Percentiles rank a stretch among this genome's conserved stretches.
These are phyloP conservation scores for Gymnopus androsaceus DNA, from an alignment of 1,284 basidiomycete genomes.

Conservation along the genomic window DNA sequence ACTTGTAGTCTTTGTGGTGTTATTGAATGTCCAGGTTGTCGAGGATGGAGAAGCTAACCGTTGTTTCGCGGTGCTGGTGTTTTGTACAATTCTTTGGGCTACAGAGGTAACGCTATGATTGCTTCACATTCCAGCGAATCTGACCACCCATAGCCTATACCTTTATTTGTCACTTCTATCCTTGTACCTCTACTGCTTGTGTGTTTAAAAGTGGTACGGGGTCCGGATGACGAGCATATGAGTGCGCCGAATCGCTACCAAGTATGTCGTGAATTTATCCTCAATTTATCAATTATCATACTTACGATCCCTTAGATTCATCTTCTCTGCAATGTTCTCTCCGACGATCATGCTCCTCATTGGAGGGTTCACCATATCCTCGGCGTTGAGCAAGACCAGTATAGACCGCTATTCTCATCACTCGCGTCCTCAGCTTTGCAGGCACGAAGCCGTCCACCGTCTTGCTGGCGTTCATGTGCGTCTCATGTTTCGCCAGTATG, in stretches of 20 bases:
- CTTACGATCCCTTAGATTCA: slow-evolving; percentile 47
- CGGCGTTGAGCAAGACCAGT: slow-evolving; percentile 95
- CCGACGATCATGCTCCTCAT: slow-evolving; percentile 97
- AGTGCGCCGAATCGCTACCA: slow-evolving; percentile 77
- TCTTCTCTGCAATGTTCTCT: slow-evolving; percentile 82
- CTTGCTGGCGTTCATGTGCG: slow-evolving; percentile 92
- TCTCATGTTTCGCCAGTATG: slow-evolving; percentile 98
- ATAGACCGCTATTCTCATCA: slow-evolving; percentile 95
- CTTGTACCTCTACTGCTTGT: slow-evolving; percentile 91
- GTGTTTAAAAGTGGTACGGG: slow-evolving; percentile 80
- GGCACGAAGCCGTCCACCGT: slow-evolving; percentile 88
- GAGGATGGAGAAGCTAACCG: slow-evolving; percentile 81
- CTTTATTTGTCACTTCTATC: slow-evolving; percentile 94
- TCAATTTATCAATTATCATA: background rate
- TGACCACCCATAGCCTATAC: slow-evolving; percentile 71
- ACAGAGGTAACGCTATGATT: slow-evolving; percentile 68
- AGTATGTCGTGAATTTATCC: slow-evolving; percentile 48
- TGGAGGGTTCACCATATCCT: slow-evolving; percentile 98
- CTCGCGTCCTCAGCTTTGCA: slow-evolving; percentile 88
- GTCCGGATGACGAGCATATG: slow-evolving; percentile 55
- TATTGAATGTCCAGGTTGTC: slow-evolving; percentile 66
- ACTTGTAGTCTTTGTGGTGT: slow-evolving; percentile 53
- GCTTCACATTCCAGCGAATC: background rate
- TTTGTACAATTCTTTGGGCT: slow-evolving; percentile 95
- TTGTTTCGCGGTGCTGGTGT: slow-evolving; percentile 88